Conservation (phyloP, 495 filamentous ascomycete genomes). For the Podospora didyma region DNA sequence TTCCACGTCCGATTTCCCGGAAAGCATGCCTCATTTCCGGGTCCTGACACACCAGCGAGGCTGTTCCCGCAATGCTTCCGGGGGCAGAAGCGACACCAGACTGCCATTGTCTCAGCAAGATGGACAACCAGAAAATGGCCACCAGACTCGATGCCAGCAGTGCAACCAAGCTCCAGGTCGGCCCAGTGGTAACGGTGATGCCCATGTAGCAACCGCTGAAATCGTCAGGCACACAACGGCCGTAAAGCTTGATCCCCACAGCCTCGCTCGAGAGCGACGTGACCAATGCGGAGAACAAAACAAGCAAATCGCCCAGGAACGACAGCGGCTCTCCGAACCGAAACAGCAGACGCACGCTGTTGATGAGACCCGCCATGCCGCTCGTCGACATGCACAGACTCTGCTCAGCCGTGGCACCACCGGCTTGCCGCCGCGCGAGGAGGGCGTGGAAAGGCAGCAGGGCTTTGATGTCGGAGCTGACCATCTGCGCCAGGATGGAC, state of each 20-base stretch:
- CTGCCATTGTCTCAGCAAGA: too few species aligned
- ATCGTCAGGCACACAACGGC: too few species aligned
- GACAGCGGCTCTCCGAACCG: constrained; percentile 17
- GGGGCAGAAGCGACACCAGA: too few species aligned
- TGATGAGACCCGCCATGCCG: constrained; percentile 17
- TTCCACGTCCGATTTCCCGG: too few species aligned
- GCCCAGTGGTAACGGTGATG: too few species aligned
- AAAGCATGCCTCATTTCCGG: too few species aligned
- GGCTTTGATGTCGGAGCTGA: constrained; percentile 19
- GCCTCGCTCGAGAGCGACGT: constrained; percentile 25
- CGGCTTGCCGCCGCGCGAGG: constrained; percentile 12
- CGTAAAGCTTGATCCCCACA: constrained; percentile 20
- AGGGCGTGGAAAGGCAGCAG: constrained; percentile 29
- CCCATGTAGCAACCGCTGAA: too few species aligned
- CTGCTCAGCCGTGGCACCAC: constrained; percentile 19
- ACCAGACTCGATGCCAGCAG: too few species aligned
- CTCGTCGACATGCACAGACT: constrained; percentile 24
- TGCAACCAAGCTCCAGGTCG: too few species aligned
- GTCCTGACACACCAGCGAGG: too few species aligned
- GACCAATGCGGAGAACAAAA: constrained; percentile 20
- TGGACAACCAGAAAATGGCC: too few species aligned
- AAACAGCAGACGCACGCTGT: constrained; percentile 19
- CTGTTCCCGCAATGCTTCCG: too few species aligned
- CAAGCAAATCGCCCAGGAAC: constrained; percentile 17
- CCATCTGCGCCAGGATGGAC: constrained; percentile 24